Conservation (phyloP, 306 rosid genomes). For the Trifolium dubium region DNA sequence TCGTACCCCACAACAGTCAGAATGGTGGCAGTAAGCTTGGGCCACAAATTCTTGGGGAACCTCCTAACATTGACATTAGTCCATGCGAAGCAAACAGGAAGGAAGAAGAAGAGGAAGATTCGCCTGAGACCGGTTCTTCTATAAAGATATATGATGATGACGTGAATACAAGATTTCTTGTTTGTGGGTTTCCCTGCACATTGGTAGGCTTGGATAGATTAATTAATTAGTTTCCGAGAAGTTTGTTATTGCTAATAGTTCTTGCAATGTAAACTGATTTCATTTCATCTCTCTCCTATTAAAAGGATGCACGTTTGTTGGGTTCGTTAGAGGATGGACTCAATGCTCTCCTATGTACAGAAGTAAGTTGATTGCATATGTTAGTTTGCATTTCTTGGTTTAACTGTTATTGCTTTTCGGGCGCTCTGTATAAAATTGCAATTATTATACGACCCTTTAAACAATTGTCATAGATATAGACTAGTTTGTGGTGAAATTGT, state of each 20-base stretch:
- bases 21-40: slow-evolving; percentile 55
- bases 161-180: slow-evolving; percentile 76
- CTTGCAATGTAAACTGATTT: slow-evolving; percentile 37
- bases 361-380: slow-evolving; percentile 61
- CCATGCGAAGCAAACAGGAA: slow-evolving; percentile 61
- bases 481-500: slow-evolving; percentile 15
- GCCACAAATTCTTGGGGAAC: slow-evolving; percentile 83
- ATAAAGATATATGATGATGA: slow-evolving; percentile 79
- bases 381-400: slow-evolving; percentile 37
- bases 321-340: slow-evolving; percentile 95
- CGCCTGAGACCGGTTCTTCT: slow-evolving; percentile 63
- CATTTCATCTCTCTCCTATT: neutral
- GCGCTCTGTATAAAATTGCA: slow-evolving; percentile 13
- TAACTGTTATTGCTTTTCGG: slow-evolving; percentile 35
- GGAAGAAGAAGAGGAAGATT: slow-evolving; percentile 73
- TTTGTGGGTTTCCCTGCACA: slow-evolving; percentile 73
- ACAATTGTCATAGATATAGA: slow-evolving; percentile 17
- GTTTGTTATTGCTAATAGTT: slow-evolving; percentile 27
- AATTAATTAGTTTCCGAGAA: slow-evolving; percentile 26
- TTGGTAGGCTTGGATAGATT: slow-evolving; percentile 58
- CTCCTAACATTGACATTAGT: slow-evolving; percentile 59
- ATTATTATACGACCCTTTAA: neutral
- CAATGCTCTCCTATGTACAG: slow-evolving; percentile 78
- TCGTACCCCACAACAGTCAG: slow-evolving; percentile 47
- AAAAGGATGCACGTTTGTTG: slow-evolving; percentile 72